These are phyloP conservation scores for Claviceps paspali DNA, from an alignment of 2,329 filamentous ascomycete species.

Conservation along the genomic window DNA sequence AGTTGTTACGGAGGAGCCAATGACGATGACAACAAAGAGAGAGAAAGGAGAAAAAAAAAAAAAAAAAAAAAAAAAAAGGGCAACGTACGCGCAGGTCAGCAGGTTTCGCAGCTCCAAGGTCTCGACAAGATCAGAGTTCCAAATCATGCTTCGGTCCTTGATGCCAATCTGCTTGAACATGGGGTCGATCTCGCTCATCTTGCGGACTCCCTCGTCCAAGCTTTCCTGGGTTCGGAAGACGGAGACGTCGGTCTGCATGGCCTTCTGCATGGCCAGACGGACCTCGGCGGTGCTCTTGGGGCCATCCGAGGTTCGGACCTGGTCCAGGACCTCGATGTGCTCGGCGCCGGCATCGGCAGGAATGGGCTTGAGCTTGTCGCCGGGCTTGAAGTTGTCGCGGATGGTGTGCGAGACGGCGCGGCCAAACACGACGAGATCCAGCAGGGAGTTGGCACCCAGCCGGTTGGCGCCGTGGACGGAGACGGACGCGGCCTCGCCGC, in stretches of 20 bases:
- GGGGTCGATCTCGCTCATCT: constrained; percentile 72
- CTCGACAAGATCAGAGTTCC: constrained; percentile 96
- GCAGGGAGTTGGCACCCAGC: constrained; percentile 92
- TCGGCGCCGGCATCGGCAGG: constrained; percentile 77
- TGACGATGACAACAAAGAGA: neutral
- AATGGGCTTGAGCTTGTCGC: constrained; percentile 63
- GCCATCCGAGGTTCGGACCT: constrained; percentile 69
- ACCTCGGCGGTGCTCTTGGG: constrained; percentile 80
- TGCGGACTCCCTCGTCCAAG: constrained; percentile 82
- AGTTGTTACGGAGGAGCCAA: no score
- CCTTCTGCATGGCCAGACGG: constrained; percentile 87
- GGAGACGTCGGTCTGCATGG: constrained; percentile 93
- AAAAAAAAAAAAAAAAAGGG: neutral
- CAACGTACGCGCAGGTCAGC: constrained; percentile 85
- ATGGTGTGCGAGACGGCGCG: constrained; percentile 96
- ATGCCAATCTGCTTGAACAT: constrained; percentile 73
- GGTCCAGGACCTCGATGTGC: constrained; percentile 73
- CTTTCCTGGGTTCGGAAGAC: constrained; percentile 93
- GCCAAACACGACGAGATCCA: constrained; percentile 94
- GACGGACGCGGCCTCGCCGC: constrained; percentile 92
- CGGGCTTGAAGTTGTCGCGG: constrained; percentile 82
- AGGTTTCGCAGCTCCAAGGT: constrained; percentile 91
- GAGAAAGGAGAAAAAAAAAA: neutral
- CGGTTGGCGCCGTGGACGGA: constrained; percentile 98
- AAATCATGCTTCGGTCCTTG: constrained; percentile 99